Evolutionary conservation across 1,284 basidiomycete genomes (phyloP).

Genomic region (Irpex rosettiformis): DNA sequence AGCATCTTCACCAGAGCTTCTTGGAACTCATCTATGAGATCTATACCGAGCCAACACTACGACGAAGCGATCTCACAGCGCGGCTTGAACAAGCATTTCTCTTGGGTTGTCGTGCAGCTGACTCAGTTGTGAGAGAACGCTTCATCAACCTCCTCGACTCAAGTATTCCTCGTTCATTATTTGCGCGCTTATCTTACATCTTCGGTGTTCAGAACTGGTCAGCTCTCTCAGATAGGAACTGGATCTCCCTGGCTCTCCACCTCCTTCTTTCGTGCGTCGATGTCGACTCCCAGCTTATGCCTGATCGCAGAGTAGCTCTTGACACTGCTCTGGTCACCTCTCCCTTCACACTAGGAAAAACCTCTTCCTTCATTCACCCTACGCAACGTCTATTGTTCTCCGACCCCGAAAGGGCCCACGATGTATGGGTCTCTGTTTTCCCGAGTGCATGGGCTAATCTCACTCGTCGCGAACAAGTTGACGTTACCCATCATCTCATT

Average conservation of each 20-base stretch:
- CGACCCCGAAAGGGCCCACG: conserved; percentile 76
- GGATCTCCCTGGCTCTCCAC: conserved; percentile 92
- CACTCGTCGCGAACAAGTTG: conserved; percentile 82
- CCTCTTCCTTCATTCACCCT: conserved; percentile 67
- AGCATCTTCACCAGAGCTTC: conserved; percentile 78
- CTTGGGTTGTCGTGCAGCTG: conserved; percentile 85
- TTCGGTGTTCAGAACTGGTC: conserved; percentile 97
- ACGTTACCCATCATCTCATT: conserved; percentile 89
- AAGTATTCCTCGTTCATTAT: conserved; percentile 82
- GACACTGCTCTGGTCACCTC: conserved; percentile 26
- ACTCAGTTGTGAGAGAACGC: conserved; percentile 75
- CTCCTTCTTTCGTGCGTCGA: conserved; percentile 87
- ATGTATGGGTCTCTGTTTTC: conserved; percentile 90
- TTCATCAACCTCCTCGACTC: conserved; percentile 93
- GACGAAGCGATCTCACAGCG: conserved; percentile 92
- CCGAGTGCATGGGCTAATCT: conserved; percentile 88
- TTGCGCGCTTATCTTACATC: conserved; percentile 86
- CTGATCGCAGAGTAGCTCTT: conserved; percentile 31
- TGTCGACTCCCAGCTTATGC: conserved; percentile 45
- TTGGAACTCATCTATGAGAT: conserved; percentile 93
- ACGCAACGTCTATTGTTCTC: conserved; percentile 84
- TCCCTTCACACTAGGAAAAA: conserved; percentile 43
- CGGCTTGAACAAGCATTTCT: conserved; percentile 93
- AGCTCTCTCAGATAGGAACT: conserved; percentile 88
- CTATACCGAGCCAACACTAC: conserved; percentile 84